These are phyloP conservation scores for Sphenostylis stenocarpa DNA, from an alignment of 306 rosid species.

Conservation along the genomic window DNA sequence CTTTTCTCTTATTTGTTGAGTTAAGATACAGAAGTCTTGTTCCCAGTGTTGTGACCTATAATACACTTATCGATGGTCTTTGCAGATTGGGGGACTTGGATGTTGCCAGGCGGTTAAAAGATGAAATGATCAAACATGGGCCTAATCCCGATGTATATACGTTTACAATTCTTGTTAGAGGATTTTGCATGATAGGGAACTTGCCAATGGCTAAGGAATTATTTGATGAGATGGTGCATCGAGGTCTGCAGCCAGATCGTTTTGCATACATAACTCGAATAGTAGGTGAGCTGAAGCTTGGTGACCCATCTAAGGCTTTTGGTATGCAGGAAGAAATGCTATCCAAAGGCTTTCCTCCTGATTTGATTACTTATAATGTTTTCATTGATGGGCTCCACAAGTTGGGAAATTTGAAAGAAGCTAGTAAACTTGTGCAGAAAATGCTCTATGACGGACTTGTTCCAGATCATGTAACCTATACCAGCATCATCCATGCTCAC, in stretches of 20 bases:
- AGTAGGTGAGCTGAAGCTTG: slow-evolving; percentile 67
- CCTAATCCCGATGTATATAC: slow-evolving; percentile 67
- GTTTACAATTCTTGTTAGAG: slow-evolving; percentile 67
- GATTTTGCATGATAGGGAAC: slow-evolving; percentile 58
- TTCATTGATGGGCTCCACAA: slow-evolving; percentile 60
- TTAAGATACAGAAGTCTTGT: slow-evolving; percentile 41
- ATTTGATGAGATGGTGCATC: slow-evolving; percentile 66
- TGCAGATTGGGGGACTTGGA: slow-evolving; percentile 73
- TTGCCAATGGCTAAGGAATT: slow-evolving; percentile 62
- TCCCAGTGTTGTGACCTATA: slow-evolving; percentile 66
- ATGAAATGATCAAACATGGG: slow-evolving; percentile 60
- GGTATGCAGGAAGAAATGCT: slow-evolving; percentile 78
- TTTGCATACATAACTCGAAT: slow-evolving; percentile 64
- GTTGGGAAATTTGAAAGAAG: slow-evolving; percentile 59
- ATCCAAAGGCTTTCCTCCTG: slow-evolving; percentile 64
- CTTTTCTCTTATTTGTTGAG: slow-evolving; percentile 61
- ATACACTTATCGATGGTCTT: slow-evolving; percentile 72
- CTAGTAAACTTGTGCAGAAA: slow-evolving; percentile 48
- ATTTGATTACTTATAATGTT: slow-evolving; percentile 67
- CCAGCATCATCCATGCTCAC: slow-evolving; percentile 75
- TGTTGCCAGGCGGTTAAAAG: slow-evolving; percentile 54
- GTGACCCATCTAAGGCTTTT: slow-evolving; percentile 57
- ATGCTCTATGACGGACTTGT: slow-evolving; percentile 53
- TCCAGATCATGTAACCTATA: slow-evolving; percentile 74
- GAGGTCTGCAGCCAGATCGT: slow-evolving; percentile 67